Evolutionary conservation across 2,329 filamentous ascomycete genomes (phyloP).

Genomic region (Botryosphaeria dothidea): DNA sequence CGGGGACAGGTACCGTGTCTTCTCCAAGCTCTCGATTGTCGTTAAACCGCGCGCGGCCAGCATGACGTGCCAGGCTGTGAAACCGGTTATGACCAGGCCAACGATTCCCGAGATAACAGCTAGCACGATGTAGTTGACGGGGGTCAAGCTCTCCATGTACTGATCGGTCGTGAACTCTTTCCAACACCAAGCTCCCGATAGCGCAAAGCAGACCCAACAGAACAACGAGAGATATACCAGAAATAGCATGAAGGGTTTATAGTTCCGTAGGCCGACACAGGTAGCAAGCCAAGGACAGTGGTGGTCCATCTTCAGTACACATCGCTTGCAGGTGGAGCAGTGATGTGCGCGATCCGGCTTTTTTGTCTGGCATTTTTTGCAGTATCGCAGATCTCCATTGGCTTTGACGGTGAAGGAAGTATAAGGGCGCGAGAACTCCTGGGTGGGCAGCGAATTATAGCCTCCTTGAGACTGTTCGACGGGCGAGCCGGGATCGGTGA

Average conservation of each 20-base stretch:
- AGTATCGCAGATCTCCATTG: constrained; percentile 83
- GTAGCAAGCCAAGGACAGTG: constrained; percentile 98
- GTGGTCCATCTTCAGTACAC: constrained; percentile 99
- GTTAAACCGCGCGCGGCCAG: constrained; percentile 79
- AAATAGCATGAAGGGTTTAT: constrained; percentile 94
- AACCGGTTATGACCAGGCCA: constrained; percentile 81
- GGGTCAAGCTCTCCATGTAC: constrained; percentile 75
- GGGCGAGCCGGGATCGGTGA: constrained; percentile 80
- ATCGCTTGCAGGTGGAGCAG: constrained; percentile 91
- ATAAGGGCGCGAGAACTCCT: constrained; percentile 58
- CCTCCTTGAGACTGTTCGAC: constrained; percentile 48
- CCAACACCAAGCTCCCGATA: constrained; percentile 81
- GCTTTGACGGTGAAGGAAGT: constrained; percentile 90
- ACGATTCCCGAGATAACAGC: constrained; percentile 89
- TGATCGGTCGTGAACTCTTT: constrained; percentile 71
- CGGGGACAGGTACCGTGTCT: constrained; percentile 87
- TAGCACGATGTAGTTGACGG: constrained; percentile 88
- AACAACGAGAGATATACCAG: constrained; percentile 86
- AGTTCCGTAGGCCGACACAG: constrained; percentile 90
- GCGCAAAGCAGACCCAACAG: constrained; percentile 77
- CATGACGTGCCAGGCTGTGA: constrained; percentile 89
- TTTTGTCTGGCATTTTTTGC: constrained; percentile 93
- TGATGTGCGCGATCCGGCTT: constrained; percentile 97
- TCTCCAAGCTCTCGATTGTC: constrained; percentile 94
- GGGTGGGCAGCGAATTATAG: constrained; percentile 81